These are phyloP conservation scores for Serendipita vermifera DNA, from an alignment of 768 basidiomycete genomes.

Conservation along the genomic window DNA sequence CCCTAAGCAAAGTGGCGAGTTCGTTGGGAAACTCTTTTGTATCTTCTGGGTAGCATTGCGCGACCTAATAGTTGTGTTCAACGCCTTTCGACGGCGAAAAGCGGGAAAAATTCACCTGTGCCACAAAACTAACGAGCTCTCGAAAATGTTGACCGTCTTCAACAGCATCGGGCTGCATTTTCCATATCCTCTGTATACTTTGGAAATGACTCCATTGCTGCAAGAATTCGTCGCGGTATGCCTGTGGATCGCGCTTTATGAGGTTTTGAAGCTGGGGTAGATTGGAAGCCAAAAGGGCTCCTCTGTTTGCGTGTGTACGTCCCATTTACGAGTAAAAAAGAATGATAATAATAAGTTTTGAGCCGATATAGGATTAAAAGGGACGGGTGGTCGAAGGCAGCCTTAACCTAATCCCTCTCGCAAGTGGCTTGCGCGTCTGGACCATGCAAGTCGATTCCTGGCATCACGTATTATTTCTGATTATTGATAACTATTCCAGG, in stretches of 20 bases:
- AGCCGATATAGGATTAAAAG: background rate
- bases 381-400: background rate
- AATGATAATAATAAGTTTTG: background rate
- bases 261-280: slow-evolving; percentile 93
- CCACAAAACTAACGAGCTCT: slow-evolving; percentile 82
- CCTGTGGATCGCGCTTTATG: slow-evolving; percentile 83
- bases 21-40: slow-evolving; percentile 77
- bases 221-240: slow-evolving; percentile 89
- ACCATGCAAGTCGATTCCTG: background rate
- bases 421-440: slow-evolving; percentile 7
- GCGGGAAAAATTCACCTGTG: slow-evolving; percentile 41
- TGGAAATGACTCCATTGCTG: slow-evolving; percentile 96
- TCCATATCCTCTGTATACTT: slow-evolving; percentile 73
- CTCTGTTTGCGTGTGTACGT: slow-evolving; percentile 27
- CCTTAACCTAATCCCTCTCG: background rate
- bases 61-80: slow-evolving; percentile 36
- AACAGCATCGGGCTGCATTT: slow-evolving; percentile 47
- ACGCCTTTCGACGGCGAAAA: background rate
- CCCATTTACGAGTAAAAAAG: slow-evolving; percentile 13
- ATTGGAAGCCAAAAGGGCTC: slow-evolving; percentile 71
- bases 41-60: slow-evolving; percentile 85
- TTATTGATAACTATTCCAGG: slow-evolving; percentile 37
- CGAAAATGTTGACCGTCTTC: slow-evolving; percentile 77
- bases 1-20: slow-evolving; percentile 62
- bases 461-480: background rate